Evolutionary conservation across 805 yeast genomes (phyloP), one percentile per base, ranked within the genome.

Genomic region (Wickerhamomyces canadensis): DNA sequence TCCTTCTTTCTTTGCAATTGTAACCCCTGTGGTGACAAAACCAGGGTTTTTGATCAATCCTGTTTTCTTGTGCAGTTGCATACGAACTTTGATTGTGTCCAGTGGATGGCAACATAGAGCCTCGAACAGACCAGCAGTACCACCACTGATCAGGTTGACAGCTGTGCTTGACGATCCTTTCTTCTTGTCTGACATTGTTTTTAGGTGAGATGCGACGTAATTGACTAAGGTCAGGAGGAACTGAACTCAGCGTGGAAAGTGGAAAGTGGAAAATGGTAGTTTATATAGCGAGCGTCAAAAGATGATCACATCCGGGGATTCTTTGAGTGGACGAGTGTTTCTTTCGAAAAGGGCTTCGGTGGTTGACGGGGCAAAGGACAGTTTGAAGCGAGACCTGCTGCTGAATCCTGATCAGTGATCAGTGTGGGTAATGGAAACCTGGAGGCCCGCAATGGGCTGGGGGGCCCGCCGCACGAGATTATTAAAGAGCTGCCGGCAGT

Each of bases 21-120:
- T 70, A 36, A 74, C 65, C 51, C 96, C 98, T 4, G 98, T 91
- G 35, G 68, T 72, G 42, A 87, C 54, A 54, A 91, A 87, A 1
- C 98, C 97, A 4, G 95, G 93, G 16, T 88, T 80, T 58, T 82
- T 84, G 25, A 60, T 54, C 33, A 74, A 70, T n/a, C 82, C 77
- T 4, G 74, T 62, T 57, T 80, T 81, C 55, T 77, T 76, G 58
- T 83, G 81, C 52, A 91, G 73, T 63, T 91, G 98, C 98, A 91
- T 91, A 58, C 98, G 78, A 44, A 91, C 98, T 64, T 91, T 91
- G 60, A 91, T 85, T 28, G 98, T 91, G 60, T 91, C 98, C 52
- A 91, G 74, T n/a, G 98, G 98, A 62, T 91, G 98, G 61, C 98
- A 91, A 61, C 91, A 80, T 45, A 93, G 71, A n/a, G 98, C 98